Conservation (phyloP, 2,329 filamentous ascomycete species). For the Cladosporium sp. region DNA sequence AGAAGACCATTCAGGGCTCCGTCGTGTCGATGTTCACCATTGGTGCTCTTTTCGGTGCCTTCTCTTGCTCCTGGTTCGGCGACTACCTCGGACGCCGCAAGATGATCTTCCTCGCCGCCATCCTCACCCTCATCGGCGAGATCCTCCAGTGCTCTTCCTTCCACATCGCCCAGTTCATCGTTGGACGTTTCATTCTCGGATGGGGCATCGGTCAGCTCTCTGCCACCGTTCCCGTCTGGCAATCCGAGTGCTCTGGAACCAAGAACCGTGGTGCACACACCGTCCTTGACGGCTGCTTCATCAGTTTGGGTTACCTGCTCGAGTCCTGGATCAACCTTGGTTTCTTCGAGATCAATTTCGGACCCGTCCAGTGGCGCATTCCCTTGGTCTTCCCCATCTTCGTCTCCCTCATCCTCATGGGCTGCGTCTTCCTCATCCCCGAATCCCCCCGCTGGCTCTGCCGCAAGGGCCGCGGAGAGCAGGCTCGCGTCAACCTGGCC, state of each 20-base stretch:
- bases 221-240: constrained; percentile 47
- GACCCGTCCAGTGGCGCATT: constrained; percentile 42
- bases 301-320: constrained; percentile 42
- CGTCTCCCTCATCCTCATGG: constrained; percentile 19
- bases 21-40: constrained; percentile 44
- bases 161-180: constrained; percentile 39
- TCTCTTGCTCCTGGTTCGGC: constrained; percentile 38
- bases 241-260: constrained; percentile 43
- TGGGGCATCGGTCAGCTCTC: constrained; percentile 49
- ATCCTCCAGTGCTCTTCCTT: constrained; percentile 46
- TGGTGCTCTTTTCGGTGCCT: constrained; percentile 44
- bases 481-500: constrained; percentile 38
- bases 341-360: constrained; percentile 35
- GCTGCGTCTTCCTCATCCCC: constrained; percentile 39
- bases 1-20: constrained; percentile 43
- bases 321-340: constrained; percentile 49
- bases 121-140: constrained; percentile 46
- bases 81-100: constrained; percentile 12
- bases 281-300: constrained; percentile 44
- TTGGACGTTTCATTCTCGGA: constrained; percentile 47
- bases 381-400: constrained; percentile 47
- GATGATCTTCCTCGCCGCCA: constrained; percentile 11
- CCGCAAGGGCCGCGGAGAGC: constrained; percentile 42
- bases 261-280: constrained; percentile 39
- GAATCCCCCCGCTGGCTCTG: constrained; percentile 47